Evolutionary conservation across 192 early-diverging fungal species (phyloP), one percentile per base, ranked within the genome.

Genomic region (Rhizophagus prolifer): DNA sequence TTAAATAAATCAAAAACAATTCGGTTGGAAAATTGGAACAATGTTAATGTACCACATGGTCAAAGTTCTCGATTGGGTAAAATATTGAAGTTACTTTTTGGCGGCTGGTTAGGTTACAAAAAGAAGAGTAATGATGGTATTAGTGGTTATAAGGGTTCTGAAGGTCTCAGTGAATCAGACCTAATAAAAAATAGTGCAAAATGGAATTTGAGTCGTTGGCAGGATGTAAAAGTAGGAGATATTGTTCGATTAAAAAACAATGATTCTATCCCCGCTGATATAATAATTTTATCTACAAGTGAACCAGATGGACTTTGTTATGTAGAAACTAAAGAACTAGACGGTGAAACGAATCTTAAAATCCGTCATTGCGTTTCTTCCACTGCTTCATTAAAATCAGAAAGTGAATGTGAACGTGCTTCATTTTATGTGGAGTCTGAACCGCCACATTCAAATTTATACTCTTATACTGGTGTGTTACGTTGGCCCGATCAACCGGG

Each of bases 281-380:
- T 98, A 31, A 82, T 97, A 23, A 88, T 98, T 80, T 86, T 99
- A 9, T 87, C 90, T 8, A 91, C 95, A 16, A 94, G 92, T 28
- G 97, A 96, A 65, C 83, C 88, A 4, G 94, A 96, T 75, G 90
- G 91, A 60, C 79, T 93, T 0, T 96, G 95, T 72, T 98, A 94
- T 82, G 88, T 97, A n/a, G 97, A 99, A 82, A 99, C 97, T 0
- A 97, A 99, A 77, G 96, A 97, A 79, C 87, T 99, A 50, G 97
- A 99, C 75, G 97, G 97, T 73, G 97, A 99, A 80, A 99, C 97
- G 9, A 99, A 98, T 78, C 85, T 99, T 41, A 99, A 99, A 83
- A 89, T 94, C 34, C 91, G 94, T 61, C 86, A 90, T 59, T 88
- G 91, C 4, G 65, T 92, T 67, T 78, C 84, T 1, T 86, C 90